Base-by-base conservation (phyloP, 2,329 filamentous ascomycete species). In the Paecilomyces sp. region DNA sequence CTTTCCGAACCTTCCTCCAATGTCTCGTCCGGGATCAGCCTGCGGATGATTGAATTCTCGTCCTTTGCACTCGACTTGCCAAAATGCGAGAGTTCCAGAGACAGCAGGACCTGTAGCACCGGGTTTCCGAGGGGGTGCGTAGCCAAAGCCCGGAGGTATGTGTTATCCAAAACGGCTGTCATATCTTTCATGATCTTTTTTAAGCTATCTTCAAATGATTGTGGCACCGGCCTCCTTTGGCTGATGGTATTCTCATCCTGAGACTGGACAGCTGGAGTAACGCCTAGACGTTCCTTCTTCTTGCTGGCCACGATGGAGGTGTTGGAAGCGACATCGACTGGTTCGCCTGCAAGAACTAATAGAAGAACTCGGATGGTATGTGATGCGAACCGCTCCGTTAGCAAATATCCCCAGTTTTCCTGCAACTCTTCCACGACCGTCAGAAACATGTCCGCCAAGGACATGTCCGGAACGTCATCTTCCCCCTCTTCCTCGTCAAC, bases 81-180 rank as follows among this genome's bases (percentile, higher is more conserved):
- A 64, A 89, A 88, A 61, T 89, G 80, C 0, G 86, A 83, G 55
- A 97, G 84, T 69, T 99, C 94, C 15, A 99, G 80, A 70, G 92
- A 90, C 3, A 99, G 79, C 31, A 99, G 80, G 1, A 97, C 83
- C 72, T 97, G 94, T n/a, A 99, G 81, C 0, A 92, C 89, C 0
- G 94, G 94, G 68, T 96, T 97, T 55, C 92, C 94, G 0, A 93
- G 90, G 3, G 90, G 91, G 69, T 97, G 93, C 22, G 87, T 92
- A 1, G 93, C 91, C 59, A 99, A 80, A 2, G 94, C 86, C 30
- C 91, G 86, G 30, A 97, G 82, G 67, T 91, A 89, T 3, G 88
- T 90, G 1, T 88, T 83, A 70, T 94, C 91, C 66, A 97, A 82
- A 0, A 84, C 85, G 0, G 86, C 82, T 9, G 91, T 86, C 55